Base-by-base conservation (phyloP, 352 stramenopile species). In the Pythium plurisporium region DNA sequence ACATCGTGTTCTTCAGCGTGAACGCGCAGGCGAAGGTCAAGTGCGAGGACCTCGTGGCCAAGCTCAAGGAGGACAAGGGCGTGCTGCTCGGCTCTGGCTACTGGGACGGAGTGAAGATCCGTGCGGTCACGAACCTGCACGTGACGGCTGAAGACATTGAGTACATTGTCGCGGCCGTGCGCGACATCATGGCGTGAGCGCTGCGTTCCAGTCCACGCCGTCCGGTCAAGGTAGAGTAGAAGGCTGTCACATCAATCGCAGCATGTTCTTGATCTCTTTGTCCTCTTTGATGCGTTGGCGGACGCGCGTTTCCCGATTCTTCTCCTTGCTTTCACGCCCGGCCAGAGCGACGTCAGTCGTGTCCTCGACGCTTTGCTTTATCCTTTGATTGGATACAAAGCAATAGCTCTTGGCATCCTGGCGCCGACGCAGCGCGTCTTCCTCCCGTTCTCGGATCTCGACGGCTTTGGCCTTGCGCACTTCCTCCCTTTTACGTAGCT, bases 1-100 rank as follows among this genome's bases (percentile, higher is more conserved):
- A 97, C 75, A 95, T 97, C 20, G 64, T 97, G 23, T 95, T 90
- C 59, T 91, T 96, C 49, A 58, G 63, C 11, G 41, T 91, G 49
- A 62, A 64, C 0, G 33, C 62, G 2, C 78, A 91, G 29, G 73
- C 83, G 25, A 89, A 87, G 60, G 51, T 93, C 31, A 67, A 77
- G 45, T 74, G 70, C 9, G 36, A 60, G n/a, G 66, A 67, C 42
- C 74, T 95, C 17, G 67, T 82, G 31, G 61, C 73, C 25, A 71
- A 74, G 49, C 81, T 95, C 17, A 63, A 82, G 43, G 57, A 68
- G 3, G 76, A 89, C 3, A 87, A 89, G 54, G 81, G 82, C 10
- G 64, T 95, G n/a, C 71, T 88, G 2, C 51, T 87, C n/a, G 76
- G 75, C 22, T 68, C 70, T 19, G 76, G 70, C 8, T 92, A 94